Percentiles rank a stretch among this genome's conserved stretches.
Evolutionary conservation across 108 stramenopile species (phyloP).

Genomic region (Cyclotella atomus): DNA sequence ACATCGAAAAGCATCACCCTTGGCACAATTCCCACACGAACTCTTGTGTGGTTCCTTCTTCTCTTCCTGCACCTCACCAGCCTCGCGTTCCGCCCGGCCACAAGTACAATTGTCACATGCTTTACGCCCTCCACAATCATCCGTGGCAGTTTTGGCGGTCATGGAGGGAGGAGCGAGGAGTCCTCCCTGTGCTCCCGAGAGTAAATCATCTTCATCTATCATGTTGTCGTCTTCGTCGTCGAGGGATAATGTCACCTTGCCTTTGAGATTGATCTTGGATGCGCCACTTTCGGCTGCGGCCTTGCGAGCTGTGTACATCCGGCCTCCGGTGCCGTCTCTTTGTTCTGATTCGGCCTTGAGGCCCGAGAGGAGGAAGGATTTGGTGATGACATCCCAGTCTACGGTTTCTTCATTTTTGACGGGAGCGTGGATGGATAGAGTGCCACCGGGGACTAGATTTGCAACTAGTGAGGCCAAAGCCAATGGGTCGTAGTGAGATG

Average conservation of each 20-base stretch:
- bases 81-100: constrained; percentile 84
- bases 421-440: constrained; percentile 31
- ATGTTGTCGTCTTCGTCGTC: constrained; percentile 64
- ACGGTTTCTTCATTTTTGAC: background rate
- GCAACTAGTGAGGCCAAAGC: constrained; percentile 42
- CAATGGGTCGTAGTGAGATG: constrained; percentile 46
- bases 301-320: constrained; percentile 61
- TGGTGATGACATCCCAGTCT: constrained; percentile 42
- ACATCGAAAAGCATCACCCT: constrained; percentile 99
- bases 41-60: constrained; percentile 46
- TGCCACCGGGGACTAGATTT: constrained; percentile 20
- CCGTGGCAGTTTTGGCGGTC: constrained; percentile 37
- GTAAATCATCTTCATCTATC: constrained; percentile 78
- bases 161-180: constrained; percentile 65
- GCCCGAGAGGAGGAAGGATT: constrained; percentile 73
- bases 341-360: constrained; percentile 64
- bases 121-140: constrained; percentile 84
- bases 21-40: constrained; percentile 95
- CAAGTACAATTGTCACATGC: constrained; percentile 98
- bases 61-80: constrained; percentile 18
- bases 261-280: constrained; percentile 30
- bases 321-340: constrained; percentile 44
- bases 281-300: constrained; percentile 22
- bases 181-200: constrained; percentile 39
- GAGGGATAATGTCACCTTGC: constrained; percentile 37